Evolutionary conservation across 805 yeast species (phyloP).

Genomic region (Saccharomycodes ludwigii): DNA sequence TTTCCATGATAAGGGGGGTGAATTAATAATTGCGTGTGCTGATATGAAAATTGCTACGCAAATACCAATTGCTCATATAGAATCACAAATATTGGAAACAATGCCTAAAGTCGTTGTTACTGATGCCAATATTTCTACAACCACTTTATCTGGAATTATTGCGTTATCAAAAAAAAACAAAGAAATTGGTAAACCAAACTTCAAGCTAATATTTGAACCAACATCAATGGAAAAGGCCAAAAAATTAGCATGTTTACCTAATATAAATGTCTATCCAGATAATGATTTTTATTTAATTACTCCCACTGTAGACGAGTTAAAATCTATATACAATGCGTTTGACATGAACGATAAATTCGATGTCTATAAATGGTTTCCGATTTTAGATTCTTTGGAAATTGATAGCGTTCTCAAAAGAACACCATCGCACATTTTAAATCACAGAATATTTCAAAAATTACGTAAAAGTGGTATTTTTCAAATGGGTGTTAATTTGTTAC

Average conservation of each 20-base stretch:
- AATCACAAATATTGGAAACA: conserved; percentile 26
- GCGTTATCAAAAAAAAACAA: conserved; percentile 13
- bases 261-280: conserved; percentile 35
- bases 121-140: conserved; percentile 55
- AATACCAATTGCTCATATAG: conserved; percentile 31
- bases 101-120: conserved; percentile 41
- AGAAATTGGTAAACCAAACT: too few species aligned
- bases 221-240: conserved; percentile 58
- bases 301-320: conserved; percentile 59
- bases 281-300: conserved; percentile 36
- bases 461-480: conserved; percentile 40
- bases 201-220: conserved; percentile 53
- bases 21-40: conserved; percentile 63
- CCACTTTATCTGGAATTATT: conserved; percentile 28
- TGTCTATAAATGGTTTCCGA: conserved; percentile 65
- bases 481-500: conserved; percentile 59
- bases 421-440: conserved; percentile 8
- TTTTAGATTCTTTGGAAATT: conserved; percentile 44
- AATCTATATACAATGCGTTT: conserved; percentile 40
- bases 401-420: conserved; percentile 15
- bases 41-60: conserved; percentile 67
- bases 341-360: conserved; percentile 29
- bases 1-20: conserved; percentile 50
- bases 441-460: conserved; percentile 18
- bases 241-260: conserved; percentile 28